Percentiles rank a stretch among this genome's conserved stretches.
Evolutionary conservation across 805 yeast genomes (phyloP).

Genomic region (Lachancea cidri): DNA sequence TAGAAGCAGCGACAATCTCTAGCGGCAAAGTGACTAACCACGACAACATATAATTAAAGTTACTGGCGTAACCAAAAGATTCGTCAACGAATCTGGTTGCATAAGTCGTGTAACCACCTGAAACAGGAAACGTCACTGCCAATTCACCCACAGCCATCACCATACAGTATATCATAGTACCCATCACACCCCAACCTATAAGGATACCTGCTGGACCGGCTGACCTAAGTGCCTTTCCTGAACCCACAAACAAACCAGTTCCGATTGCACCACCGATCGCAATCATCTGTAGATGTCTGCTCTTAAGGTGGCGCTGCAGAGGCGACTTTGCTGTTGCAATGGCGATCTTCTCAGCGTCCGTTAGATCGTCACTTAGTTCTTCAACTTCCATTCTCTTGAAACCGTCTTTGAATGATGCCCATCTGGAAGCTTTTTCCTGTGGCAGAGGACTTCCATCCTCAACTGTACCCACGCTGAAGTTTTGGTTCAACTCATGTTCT

Average conservation of each 20-base stretch:
- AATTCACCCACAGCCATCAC: conserved; percentile 60
- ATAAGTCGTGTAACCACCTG: conserved; percentile 62
- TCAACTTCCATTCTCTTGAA: no score
- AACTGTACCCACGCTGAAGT: no score
- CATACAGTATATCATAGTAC: conserved; percentile 52
- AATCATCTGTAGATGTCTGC: conserved; percentile 57
- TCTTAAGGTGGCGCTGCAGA: conserved; percentile 47
- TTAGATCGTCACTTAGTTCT: conserved; percentile 37
- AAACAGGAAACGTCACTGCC: conserved; percentile 55
- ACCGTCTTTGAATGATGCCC: no score
- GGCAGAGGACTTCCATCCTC: no score
- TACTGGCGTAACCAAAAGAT: conserved; percentile 59
- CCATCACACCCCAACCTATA: conserved; percentile 50
- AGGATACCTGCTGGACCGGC: conserved; percentile 66
- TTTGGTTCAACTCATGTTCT: no score
- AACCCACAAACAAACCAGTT: conserved; percentile 71
- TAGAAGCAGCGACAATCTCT: conserved; percentile 50
- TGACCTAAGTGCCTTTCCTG: conserved; percentile 54
- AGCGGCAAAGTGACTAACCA: conserved; percentile 49
- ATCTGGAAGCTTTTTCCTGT: no score
- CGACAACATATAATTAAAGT: conserved; percentile 51
- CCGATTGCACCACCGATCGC: conserved; percentile 72
- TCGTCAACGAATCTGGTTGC: conserved; percentile 55
- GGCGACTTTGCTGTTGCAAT: conserved; percentile 48
- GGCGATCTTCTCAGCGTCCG: conserved; percentile 43